Base-by-base conservation (phyloP, 2,329 filamentous ascomycete species). In the Chrysosphaeria jannelii region DNA sequence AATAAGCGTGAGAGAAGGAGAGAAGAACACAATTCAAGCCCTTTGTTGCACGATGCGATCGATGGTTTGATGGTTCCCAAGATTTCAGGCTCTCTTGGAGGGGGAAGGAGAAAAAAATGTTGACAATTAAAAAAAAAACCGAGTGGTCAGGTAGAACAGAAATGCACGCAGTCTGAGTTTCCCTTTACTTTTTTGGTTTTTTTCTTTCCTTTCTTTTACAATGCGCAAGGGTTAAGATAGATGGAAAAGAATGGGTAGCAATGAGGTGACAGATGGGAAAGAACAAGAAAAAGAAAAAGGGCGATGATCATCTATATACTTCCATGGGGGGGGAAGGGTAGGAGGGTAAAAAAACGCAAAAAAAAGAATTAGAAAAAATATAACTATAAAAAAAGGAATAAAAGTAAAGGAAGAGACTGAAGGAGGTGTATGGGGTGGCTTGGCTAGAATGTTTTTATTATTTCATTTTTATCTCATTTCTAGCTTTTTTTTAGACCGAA, bases 321-420 rank as follows among this genome's bases (percentile, higher is more conserved):
- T n/a, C n/a, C n/a, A n/a, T n/a, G n/a, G n/a, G n/a, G 17, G 21
- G 21, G 21, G 21, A 15, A 15, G 21, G 13, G 21, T 22, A 15
- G 14, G 17, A 14, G 16, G 20, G 15, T 22, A 14, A 12, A 22
- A 19, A n/a, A 8, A 19, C n/a, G 15, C 13, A 13, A 5, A 14
- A 14, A 22, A 13, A 22, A 13, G 14, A 15, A 15, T 3, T 7
- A 22, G 13, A 12, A 22, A 10, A 22, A 4, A 16, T 15, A 22
- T 5, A 15, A n/a, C n/a, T n/a, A n/a, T n/a, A 10, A 21, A 6
- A 21, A 10, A n/a, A n/a, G n/a, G n/a, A n/a, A n/a, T n/a, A n/a
- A n/a, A n/a, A n/a, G n/a, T n/a, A n/a, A n/a, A n/a, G n/a, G n/a
- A n/a, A n/a, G n/a, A n/a, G n/a, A n/a, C n/a, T n/a, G n/a, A n/a